phyloP scores from a whole-genome alignment of 768 basidiomycete genomes.

The Hygrophoropsis aurantiaca region DNA sequence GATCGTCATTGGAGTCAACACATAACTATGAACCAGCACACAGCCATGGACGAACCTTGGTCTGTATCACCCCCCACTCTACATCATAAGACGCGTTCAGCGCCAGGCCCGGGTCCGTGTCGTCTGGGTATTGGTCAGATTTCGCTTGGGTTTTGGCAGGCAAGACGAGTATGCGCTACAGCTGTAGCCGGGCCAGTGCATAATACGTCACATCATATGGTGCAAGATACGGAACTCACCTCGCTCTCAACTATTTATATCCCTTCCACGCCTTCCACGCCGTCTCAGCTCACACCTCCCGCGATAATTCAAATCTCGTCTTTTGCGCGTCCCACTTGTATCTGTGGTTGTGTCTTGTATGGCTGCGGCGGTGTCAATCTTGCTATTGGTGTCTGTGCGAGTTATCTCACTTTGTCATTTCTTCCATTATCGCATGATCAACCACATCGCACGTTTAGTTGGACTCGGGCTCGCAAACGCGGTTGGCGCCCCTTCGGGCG shows the following conservation, averaged over 20 bases:
- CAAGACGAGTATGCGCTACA: conserved; percentile 69
- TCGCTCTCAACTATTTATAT: conserved; percentile 76
- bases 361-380: too few species aligned
- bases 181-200: conserved; percentile 37
- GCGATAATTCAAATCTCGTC: conserved; percentile 74
- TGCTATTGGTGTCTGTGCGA: too few species aligned
- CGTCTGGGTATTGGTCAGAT: too few species aligned
- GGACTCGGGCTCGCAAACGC: too few species aligned
- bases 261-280: conserved; percentile 25
- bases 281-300: conserved; percentile 64
- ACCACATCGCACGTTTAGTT: too few species aligned
- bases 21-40: neutral
- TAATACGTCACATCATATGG: too few species aligned
- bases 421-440: too few species aligned
- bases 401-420: too few species aligned
- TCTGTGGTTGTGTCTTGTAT: too few species aligned
- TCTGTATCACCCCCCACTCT: conserved; percentile 65
- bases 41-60: conserved; percentile 47
- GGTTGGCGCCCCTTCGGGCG: too few species aligned
- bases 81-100: conserved; percentile 60
- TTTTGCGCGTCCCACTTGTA: conserved; percentile 56
- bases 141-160: conserved; percentile 45
- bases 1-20: too few species aligned
- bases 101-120: conserved; percentile 44
- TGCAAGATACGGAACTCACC: conserved; percentile 41